These are phyloP conservation scores for Phoma herbarum DNA, from an alignment of 2,329 filamentous ascomycete species.

Conservation along the genomic window DNA sequence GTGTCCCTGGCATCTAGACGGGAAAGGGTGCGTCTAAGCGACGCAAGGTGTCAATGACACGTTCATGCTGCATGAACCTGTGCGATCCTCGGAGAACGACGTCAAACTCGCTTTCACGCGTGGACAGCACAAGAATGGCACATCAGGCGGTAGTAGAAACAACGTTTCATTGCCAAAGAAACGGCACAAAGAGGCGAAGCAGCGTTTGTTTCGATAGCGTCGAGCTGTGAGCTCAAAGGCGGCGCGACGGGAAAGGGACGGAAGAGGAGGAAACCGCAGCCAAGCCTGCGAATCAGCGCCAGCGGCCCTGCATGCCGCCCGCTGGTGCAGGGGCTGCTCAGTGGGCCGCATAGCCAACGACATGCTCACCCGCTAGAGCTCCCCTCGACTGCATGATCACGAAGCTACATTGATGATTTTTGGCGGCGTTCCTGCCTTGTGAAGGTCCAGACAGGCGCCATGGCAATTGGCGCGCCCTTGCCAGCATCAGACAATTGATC, in stretches of 20 bases:
- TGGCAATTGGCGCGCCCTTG: conserved; percentile 15
- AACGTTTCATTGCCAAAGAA: not conserved
- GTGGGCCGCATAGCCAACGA: conserved; percentile 12
- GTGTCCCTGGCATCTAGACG: not conserved
- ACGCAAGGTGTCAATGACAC: conserved; percentile 16
- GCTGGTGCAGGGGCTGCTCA: conserved; percentile 11
- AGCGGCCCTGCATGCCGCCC: conserved; percentile 15
- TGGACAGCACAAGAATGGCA: not conserved
- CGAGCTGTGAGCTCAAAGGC: conserved; percentile 12
- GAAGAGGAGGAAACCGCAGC: conserved; percentile 14
- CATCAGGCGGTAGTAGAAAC: not conserved
- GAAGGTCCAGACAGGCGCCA: conserved; percentile 27
- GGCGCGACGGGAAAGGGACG: conserved; percentile 14
- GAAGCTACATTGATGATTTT: conserved; percentile 6
- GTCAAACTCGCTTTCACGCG: not conserved
- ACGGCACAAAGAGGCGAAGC: conserved; percentile 4
- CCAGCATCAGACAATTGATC: conserved; percentile 2
- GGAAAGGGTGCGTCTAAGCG: conserved; percentile 4
- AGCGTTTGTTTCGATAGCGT: conserved; percentile 18
- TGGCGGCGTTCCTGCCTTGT: conserved; percentile 9
- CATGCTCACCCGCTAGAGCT: conserved; percentile 8
- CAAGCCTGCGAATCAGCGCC: conserved; percentile 15
- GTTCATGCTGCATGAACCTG: conserved; percentile 10
- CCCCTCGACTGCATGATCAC: conserved; percentile 6
- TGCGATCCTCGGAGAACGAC: not conserved